Evolutionary conservation across 2,329 filamentous ascomycete genomes (phyloP), one percentile per base, ranked within the genome.

Genomic region (Verticillium albo-atrum): DNA sequence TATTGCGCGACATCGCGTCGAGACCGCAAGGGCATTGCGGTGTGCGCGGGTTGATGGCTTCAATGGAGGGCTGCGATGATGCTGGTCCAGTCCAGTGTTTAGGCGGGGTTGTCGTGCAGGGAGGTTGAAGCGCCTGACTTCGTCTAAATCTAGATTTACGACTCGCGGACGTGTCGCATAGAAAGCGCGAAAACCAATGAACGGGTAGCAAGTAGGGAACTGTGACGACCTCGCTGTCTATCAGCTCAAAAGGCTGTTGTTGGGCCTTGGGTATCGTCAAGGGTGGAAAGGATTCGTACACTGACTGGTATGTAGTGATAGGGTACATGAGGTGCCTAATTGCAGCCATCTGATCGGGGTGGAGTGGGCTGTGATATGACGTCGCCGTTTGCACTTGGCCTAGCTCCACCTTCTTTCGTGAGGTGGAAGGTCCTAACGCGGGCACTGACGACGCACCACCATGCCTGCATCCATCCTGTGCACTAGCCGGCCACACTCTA

Each of bases 1-100:
- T 81, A 71, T 76, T 82, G 68, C 77, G 78, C 72, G 81, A 79
- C 82, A 85, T 85, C 66, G 69, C 77, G 27, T 51, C 27, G 4
- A 32, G 17, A 28, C 28, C 35, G 20, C n/a, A 34, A 25, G 55
- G 26, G 26, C 55, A 57, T 57, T 26, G 26, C 28, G 6, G 25
- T 27, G 51, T 30, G 25, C 10, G 17, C 50, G 9, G 26, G 20
- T 15, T 25, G 17, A 37, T 37, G 34, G 12, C 14, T 37, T 15
- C 6, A 37, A 37, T n/a, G 34, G 34, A 50, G 20, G 20, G 42
- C 10, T n/a, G 42, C 6, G 42, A 5, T 50, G 7, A n/a, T 25
- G 42, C 12, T 23, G 9, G 10, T n/a, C 42, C 10, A 23, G 20
- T 50, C 20, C 20, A 25, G 3, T 50, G 42, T 9, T 23, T 20